Conservation (phyloP, 2,329 filamentous ascomycete species). For the Xylaria sp. region DNA sequence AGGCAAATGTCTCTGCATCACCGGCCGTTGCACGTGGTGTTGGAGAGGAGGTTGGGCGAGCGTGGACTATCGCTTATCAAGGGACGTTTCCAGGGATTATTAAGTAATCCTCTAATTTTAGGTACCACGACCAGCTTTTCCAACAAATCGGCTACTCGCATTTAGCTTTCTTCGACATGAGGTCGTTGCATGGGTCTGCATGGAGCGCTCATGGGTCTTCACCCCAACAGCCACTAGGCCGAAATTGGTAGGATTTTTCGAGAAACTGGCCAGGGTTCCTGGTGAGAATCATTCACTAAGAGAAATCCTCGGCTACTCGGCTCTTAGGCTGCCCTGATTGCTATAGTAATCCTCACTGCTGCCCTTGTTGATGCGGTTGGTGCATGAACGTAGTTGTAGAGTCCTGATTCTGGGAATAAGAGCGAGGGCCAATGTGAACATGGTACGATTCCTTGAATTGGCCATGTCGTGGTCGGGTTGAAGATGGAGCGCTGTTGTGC, state of each 20-base stretch:
- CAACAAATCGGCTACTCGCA: slow-evolving; percentile 37
- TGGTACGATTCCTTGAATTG: slow-evolving; percentile 24
- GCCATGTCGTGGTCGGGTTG: slow-evolving; percentile 28
- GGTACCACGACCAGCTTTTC: slow-evolving; percentile 21
- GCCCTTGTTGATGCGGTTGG: neutral
- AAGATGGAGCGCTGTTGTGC: slow-evolving; percentile 28
- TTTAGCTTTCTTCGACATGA: slow-evolving; percentile 16
- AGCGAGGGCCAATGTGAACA: slow-evolving; percentile 2
- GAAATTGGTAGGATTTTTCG: slow-evolving; percentile 38
- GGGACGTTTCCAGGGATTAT: slow-evolving; percentile 18
- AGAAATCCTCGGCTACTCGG: slow-evolving; percentile 29
- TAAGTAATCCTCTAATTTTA: slow-evolving; percentile 38
- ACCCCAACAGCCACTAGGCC: slow-evolving; percentile 30
- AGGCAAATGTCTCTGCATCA: slow-evolving; percentile 5
- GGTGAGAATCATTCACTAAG: slow-evolving; percentile 28
- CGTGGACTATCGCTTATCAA: slow-evolving; percentile 30
- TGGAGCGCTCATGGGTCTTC: slow-evolving; percentile 1
- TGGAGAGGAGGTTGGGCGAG: slow-evolving; percentile 26
- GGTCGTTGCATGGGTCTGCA: slow-evolving; percentile 18
- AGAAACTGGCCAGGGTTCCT: slow-evolving; percentile 34
- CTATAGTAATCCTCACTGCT: neutral
- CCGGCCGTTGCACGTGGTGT: slow-evolving; percentile 30
- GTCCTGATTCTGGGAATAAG: neutral
- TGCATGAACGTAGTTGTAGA: slow-evolving; percentile 13
- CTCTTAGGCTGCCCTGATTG: slow-evolving; percentile 18